Evolutionary conservation across 768 basidiomycete species (phyloP), one percentile per base, ranked within the genome.

Genomic region (Mycena haematopus): DNA sequence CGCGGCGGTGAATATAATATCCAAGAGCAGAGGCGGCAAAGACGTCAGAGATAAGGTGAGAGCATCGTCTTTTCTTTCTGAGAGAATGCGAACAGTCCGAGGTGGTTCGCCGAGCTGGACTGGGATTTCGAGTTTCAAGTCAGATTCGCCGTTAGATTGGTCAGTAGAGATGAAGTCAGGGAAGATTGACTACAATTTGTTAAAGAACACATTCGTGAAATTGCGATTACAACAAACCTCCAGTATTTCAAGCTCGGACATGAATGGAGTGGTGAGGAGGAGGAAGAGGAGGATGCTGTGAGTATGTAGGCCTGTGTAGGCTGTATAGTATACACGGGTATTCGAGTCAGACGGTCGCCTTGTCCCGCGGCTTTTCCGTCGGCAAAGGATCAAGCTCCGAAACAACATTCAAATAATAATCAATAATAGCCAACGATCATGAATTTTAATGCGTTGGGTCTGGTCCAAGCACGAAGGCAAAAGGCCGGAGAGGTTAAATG

Each of bases 11-110:
- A 89, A 78, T 1, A 75, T 67, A 27, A 92, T 69, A 59, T 82
- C 80, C 25, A 93, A 71, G 17, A 86, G 78, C 3, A 93, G 66
- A 1, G 90, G 86, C 5, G 92, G 91, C 9, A 93, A 79, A 3
- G 80, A 77, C 25, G 84, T 77, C 27, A 86, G 74, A 52, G 76
- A 79, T 13, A 80, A 57, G 1, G 56, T 66, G 63, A 75, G 60
- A 9, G 58, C 22, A 45, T 69, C 40, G 2, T 75, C 72, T 22
- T 22, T 8, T 24, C 22, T 9, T 53, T 76, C 69, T 22, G 73
- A 61, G 40, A 87, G 70, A 45, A 70, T 52, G 24, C 89, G 70
- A 11, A 67, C 71, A n/a, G 72, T 78, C 25, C 47, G 56, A 15
- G 49, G 25, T 19, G 83, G 72, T 11, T 72, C 69, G 17, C 73